Conservation (phyloP, 2,329 filamentous ascomycete genomes). For the Periconia sp. region DNA sequence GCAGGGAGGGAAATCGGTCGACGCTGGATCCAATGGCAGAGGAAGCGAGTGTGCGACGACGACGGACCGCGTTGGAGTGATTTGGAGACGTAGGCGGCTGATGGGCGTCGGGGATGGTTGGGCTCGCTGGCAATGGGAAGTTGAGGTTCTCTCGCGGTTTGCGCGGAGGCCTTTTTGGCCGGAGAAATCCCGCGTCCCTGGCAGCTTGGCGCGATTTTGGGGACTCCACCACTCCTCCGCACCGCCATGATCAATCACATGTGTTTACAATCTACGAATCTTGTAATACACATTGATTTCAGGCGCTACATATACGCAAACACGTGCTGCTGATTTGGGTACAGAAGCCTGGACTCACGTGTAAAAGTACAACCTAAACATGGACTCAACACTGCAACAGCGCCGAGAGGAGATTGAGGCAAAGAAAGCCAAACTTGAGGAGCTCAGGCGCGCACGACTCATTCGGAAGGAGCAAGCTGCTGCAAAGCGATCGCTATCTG, state of each 20-base stretch:
- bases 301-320: background rate
- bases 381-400: conserved; percentile 66
- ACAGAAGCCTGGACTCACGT: background rate
- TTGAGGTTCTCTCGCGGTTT: conserved; percentile 32
- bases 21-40: conserved; percentile 35
- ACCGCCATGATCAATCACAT: background rate
- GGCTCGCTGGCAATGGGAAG: conserved; percentile 23
- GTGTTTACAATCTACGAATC: too few relatives aligned
- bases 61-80: conserved; percentile 20
- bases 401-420: conserved; percentile 94
- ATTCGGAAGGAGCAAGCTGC: conserved; percentile 74
- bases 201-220: conserved; percentile 30
- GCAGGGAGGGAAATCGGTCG: conserved; percentile 18
- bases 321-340: background rate
- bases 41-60: conserved; percentile 18
- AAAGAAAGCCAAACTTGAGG: conserved; percentile 95
- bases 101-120: conserved; percentile 14
- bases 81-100: conserved; percentile 23
- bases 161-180: conserved; percentile 9
- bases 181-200: conserved; percentile 22
- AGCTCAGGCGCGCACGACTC: conserved; percentile 90
- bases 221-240: conserved; percentile 1
- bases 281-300: background rate
- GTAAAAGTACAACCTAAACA: conserved; percentile 10
- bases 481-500: conserved; percentile 63